phyloP scores from a whole-genome alignment of 441 rosid genomes.

The Pelargonium citronellum region DNA sequence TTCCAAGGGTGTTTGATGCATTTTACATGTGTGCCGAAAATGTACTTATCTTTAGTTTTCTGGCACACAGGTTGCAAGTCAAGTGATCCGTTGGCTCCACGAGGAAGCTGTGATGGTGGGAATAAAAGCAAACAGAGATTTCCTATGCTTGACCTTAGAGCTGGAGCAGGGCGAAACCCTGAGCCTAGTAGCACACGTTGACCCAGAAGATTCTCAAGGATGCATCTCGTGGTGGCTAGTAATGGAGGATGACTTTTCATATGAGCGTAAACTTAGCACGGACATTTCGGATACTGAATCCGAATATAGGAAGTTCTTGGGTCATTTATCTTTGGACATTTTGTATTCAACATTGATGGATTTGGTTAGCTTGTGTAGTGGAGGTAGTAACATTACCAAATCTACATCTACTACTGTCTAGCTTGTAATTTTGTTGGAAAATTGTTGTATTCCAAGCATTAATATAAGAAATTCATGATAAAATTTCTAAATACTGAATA shows the following conservation, averaged over 20 bases:
- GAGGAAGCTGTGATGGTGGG: conserved; percentile 84
- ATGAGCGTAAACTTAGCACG: conserved; percentile 43
- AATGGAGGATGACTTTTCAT: conserved; percentile 67
- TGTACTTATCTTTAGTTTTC: conserved; percentile 1
- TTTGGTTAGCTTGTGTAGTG: conserved; percentile 61
- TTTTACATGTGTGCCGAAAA: not conserved
- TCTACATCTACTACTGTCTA: too few species aligned
- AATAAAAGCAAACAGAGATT: conserved; percentile 65
- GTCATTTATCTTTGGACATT: conserved; percentile 59
- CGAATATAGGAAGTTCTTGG: conserved; percentile 60
- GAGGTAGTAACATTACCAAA: conserved; percentile 38
- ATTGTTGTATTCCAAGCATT: too few species aligned
- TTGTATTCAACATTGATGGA: conserved; percentile 69
- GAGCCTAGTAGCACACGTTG: conserved; percentile 77
- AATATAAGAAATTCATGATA: too few species aligned
- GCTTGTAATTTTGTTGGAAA: too few species aligned
- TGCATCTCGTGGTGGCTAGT: conserved; percentile 89
- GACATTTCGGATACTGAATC: conserved; percentile 38
- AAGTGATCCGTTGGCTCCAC: conserved; percentile 83
- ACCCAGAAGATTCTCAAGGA: conserved; percentile 58
- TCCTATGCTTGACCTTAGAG: conserved; percentile 66
- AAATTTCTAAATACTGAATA: too few species aligned
- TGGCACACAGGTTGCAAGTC: conserved; percentile 65
- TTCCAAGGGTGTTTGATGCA: not conserved
- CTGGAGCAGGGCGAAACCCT: conserved; percentile 75